These are phyloP conservation scores for Penicillium crustosum DNA, from an alignment of 2,329 filamentous ascomycete species.

Conservation along the genomic window DNA sequence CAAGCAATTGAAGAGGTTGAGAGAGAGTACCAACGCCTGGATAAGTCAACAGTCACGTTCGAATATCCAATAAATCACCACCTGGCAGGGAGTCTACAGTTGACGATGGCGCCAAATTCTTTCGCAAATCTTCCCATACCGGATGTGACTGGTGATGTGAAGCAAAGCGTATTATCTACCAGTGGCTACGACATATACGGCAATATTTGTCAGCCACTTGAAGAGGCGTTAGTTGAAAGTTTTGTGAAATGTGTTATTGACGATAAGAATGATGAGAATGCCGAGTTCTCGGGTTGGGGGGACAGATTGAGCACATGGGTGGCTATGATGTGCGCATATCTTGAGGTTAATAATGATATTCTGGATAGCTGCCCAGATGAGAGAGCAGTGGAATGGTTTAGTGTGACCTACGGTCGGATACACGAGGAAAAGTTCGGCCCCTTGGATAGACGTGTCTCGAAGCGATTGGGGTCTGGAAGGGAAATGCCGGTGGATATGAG, in stretches of 20 bases:
- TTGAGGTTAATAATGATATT: background rate
- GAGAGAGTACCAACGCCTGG: background rate
- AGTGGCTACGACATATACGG: background rate
- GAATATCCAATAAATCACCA: background rate
- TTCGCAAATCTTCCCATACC: background rate
- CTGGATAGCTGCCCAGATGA: background rate
- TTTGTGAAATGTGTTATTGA: fast-evolving
- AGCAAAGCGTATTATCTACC: no score
- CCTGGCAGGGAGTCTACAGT: background rate
- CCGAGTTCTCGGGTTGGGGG: background rate
- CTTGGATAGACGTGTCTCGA: background rate
- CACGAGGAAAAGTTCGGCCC: background rate
- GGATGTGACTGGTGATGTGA: no score
- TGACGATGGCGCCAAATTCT: background rate
- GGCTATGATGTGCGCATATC: background rate
- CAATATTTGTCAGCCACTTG: background rate
- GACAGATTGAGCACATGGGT: background rate
- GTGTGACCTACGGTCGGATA: background rate
- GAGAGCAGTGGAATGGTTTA: background rate
- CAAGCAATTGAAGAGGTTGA: background rate
- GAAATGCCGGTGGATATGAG: background rate
- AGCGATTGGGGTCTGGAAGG: background rate
- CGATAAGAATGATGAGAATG: background rate
- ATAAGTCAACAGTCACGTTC: no score
- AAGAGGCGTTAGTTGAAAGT: background rate